Base-by-base conservation (phyloP, 2,329 filamentous ascomycete genomes). In the Didymella arachidicola region DNA sequence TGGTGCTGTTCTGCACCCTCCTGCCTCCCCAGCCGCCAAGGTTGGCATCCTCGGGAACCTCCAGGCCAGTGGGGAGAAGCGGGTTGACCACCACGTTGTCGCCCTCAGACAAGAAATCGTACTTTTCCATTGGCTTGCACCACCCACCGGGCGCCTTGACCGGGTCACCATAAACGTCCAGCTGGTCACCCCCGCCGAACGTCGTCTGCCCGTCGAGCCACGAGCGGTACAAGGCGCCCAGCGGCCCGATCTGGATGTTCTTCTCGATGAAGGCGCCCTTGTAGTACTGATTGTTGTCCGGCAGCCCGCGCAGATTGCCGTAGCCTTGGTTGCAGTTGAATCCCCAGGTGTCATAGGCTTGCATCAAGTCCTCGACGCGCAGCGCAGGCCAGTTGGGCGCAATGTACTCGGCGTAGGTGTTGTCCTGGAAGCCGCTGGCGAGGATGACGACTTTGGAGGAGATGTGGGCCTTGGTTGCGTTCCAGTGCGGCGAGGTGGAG, bases 171-270 rank as follows among this genome's bases (percentile, higher is more conserved):
- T 77, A 53, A 80, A 55, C 7, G 61, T 53, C 26, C 51, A 55
- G 26, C 59, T 55, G 29, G 52, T 53, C 30, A 41, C 46, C n/a
- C 50, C 57, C 19, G 79, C 32, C 32, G 7, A 34, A 76, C 53
- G 82, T 82, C 53, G 78, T 83, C 19, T 78, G 68, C 29, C 77
- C 78, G 57, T 82, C 79, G n/a, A 71, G 69, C 83, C 82, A 62
- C 51, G 82, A 79, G 42, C 70, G 69, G 64, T 73, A 71, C 22
- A 72, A 55, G 39, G 60, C 58, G 36, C 74, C 67, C 10, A 84
- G 69, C 0, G 75, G 69, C 0, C 81, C 79, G 8, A 4, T 34
- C 32, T 34, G 32, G 32, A 34, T 34, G 16, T 34, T 16, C 32
- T 34, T 7, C 32, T 16, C 7, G 32, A 34, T 34, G 12, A 12